Conservation (phyloP, 345 rosid species). For the Sonneratia caseolaris region DNA sequence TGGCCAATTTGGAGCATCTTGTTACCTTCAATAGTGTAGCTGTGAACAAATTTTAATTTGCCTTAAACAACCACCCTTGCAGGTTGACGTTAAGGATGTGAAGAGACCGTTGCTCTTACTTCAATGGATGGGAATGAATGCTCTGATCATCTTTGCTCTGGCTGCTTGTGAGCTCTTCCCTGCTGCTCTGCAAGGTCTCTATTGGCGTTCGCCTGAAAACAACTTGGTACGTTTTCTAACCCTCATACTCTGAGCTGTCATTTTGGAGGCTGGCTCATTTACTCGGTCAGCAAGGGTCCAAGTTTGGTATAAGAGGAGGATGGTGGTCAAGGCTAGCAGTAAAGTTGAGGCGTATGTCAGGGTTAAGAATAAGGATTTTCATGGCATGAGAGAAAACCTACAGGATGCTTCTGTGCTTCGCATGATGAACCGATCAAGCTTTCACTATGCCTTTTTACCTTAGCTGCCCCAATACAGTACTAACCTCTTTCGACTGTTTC, state of each 20-base stretch:
- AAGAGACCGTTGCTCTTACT: constrained; percentile 27
- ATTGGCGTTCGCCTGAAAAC: constrained; percentile 44
- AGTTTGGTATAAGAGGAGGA: neutral
- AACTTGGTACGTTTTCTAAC: constrained; percentile 29
- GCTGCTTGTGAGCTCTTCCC: constrained; percentile 50
- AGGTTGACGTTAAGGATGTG: constrained; percentile 40
- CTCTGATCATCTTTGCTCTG: constrained; percentile 38
- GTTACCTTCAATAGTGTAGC: neutral
- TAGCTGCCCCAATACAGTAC: too few species aligned
- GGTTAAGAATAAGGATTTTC: neutral
- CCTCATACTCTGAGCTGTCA: neutral
- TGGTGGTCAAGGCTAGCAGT: neutral
- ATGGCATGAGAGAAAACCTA: neutral
- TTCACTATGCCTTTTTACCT: too few species aligned
- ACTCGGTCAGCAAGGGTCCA: neutral
- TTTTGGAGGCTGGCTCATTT: neutral
- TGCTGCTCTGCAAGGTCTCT: constrained; percentile 43
- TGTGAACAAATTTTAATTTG: neutral
- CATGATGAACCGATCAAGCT: neutral
- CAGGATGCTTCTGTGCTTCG: neutral
- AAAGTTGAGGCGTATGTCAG: neutral
- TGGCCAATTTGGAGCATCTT: neutral
- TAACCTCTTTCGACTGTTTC: too few species aligned
- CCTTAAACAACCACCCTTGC: constrained; percentile 17
- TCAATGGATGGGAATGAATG: constrained; percentile 62